Conservation (phyloP, 2,329 filamentous ascomycete species). For the Colletotrichum coccodes region DNA sequence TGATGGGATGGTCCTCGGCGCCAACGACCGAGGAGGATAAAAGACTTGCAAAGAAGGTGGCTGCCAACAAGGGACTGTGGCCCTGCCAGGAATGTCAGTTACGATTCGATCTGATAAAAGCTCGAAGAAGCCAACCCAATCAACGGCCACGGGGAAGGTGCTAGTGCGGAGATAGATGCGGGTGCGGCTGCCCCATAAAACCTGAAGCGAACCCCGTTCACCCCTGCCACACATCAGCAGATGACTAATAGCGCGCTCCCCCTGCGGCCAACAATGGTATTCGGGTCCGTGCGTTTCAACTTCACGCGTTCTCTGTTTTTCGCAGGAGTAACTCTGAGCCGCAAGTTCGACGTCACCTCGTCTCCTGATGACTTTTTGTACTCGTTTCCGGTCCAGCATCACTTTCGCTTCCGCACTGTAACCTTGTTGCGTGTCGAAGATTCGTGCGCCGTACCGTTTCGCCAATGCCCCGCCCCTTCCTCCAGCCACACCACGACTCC, state of each 20-base stretch:
- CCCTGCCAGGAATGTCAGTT: conserved; percentile 20
- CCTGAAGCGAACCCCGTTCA: conserved; percentile 13
- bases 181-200: conserved; percentile 27
- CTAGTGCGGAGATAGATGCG: conserved; percentile 23
- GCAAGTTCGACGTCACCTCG: conserved; percentile 47
- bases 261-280: conserved; percentile 29
- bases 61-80: conserved; percentile 15
- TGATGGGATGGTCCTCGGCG: conserved; percentile 10
- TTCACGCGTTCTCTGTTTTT: conserved; percentile 56
- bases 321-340: conserved; percentile 40
- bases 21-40: background rate
- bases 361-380: conserved; percentile 36
- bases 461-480: conserved; percentile 34
- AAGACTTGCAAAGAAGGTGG: background rate
- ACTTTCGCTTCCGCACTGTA: conserved; percentile 27
- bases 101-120: conserved; percentile 27
- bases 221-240: conserved; percentile 7
- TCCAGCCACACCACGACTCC: conserved; percentile 34
- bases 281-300: conserved; percentile 45
- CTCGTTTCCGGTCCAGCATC: conserved; percentile 27
- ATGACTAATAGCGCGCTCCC: conserved; percentile 34
- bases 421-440: conserved; percentile 33
- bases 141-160: background rate
- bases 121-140: conserved; percentile 4
- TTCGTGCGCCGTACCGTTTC: conserved; percentile 30